A percentile compares a stretch with the other conserved stretches of the same genome.
Evolutionary conservation across 2,329 filamentous ascomycete genomes (phyloP).

Genomic region (Phialophora macrospora): DNA sequence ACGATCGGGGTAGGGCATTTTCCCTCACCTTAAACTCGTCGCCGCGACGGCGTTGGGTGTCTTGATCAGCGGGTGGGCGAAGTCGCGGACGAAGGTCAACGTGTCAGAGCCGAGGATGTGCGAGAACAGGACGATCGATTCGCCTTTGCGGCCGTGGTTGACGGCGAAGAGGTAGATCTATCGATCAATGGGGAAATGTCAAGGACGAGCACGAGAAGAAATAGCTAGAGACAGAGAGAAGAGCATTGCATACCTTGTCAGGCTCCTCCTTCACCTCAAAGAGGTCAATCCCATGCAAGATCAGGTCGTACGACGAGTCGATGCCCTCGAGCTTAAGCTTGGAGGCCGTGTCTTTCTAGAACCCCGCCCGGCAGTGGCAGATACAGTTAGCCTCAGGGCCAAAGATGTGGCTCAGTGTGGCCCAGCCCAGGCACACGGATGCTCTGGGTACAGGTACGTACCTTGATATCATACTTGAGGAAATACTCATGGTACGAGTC

Average conservation of each 20-base stretch:
- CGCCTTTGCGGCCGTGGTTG: constrained; percentile 30
- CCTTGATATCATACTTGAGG: constrained; percentile 33
- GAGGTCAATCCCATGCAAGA: constrained; percentile 32
- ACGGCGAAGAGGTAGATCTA: constrained; percentile 34
- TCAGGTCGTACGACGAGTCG: constrained; percentile 26
- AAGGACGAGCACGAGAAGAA: no score
- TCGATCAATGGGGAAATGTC: background rate
- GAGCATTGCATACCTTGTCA: constrained; percentile 16
- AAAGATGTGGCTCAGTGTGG: background rate
- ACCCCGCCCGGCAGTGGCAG: background rate
- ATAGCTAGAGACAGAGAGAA: no score
- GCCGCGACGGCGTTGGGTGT: constrained; percentile 32
- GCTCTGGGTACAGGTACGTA: no score
- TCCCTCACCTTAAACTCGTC: constrained; percentile 22
- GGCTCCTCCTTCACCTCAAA: constrained; percentile 19
- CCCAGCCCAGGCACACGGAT: no score
- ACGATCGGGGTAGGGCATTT: background rate
- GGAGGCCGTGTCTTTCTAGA: constrained; percentile 19
- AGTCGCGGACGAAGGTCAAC: constrained; percentile 26
- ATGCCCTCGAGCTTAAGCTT: constrained; percentile 27
- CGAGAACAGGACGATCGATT: constrained; percentile 27
- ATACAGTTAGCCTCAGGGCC: background rate
- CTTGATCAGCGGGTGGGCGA: constrained; percentile 28
- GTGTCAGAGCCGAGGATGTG: constrained; percentile 26
- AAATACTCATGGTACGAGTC: constrained; percentile 32